These are phyloP conservation scores for Crotalaria pallida DNA, from an alignment of 306 rosid species.

Conservation along the genomic window DNA sequence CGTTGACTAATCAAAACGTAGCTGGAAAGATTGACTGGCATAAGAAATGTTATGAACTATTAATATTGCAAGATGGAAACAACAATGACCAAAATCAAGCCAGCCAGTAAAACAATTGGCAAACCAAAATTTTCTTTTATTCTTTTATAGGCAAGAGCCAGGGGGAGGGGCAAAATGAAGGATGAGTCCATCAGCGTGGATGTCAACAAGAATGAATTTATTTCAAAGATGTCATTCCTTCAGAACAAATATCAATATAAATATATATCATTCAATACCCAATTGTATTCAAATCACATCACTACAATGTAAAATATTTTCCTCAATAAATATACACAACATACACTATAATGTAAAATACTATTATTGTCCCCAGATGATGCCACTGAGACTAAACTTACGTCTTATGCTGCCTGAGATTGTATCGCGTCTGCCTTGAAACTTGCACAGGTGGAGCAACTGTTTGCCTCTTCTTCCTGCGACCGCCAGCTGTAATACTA, in stretches of 20 bases:
- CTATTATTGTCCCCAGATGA: neutral
- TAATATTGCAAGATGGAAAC: neutral
- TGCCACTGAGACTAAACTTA: slow-evolving; percentile 45
- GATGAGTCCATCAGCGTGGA: neutral
- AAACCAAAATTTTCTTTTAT: neutral
- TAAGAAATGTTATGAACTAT: neutral
- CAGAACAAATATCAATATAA: neutral
- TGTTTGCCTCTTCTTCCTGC: slow-evolving; percentile 58
- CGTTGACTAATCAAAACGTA: neutral
- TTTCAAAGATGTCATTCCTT: neutral
- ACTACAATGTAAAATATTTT: neutral
- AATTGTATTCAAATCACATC: neutral
- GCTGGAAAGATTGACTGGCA: neutral
- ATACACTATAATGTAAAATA: neutral
- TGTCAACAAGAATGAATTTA: neutral
- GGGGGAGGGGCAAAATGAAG: neutral
- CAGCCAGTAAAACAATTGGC: neutral
- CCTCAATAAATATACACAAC: neutral
- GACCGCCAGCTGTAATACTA: slow-evolving; percentile 60
- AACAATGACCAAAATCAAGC: slow-evolving; percentile 2
- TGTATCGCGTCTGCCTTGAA: slow-evolving; percentile 65
- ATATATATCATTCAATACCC: neutral
- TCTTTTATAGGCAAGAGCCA: neutral
- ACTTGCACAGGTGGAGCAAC: slow-evolving; percentile 39
- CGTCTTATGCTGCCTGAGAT: slow-evolving; percentile 76